phyloP scores from a whole-genome alignment of 2,329 filamentous ascomycete genomes.

The Tolypocladium inflatum region DNA sequence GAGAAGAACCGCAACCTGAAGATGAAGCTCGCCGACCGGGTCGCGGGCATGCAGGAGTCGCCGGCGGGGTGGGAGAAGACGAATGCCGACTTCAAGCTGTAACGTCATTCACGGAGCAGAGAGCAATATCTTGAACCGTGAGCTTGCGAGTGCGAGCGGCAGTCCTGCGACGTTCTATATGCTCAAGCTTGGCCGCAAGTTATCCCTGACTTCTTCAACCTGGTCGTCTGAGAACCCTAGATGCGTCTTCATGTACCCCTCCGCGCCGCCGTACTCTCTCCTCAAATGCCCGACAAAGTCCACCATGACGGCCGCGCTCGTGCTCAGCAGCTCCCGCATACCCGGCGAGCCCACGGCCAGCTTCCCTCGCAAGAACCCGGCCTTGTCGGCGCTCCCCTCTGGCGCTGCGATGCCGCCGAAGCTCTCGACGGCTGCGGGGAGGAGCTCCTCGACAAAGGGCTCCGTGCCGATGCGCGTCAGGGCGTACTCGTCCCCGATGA shows the following conservation, averaged over 20 bases:
- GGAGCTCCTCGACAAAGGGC: not conserved
- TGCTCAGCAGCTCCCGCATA: not conserved
- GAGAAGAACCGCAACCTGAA: constrained; percentile 67
- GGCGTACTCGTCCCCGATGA: constrained; percentile 1
- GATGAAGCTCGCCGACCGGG: constrained; percentile 56
- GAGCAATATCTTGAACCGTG: not conserved
- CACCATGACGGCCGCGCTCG: not conserved
- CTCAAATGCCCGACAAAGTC: not conserved
- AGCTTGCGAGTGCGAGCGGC: no score
- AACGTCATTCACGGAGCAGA: constrained; percentile 1
- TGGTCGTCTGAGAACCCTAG: not conserved
- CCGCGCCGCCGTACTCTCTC: not conserved
- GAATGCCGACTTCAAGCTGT: constrained; percentile 71
- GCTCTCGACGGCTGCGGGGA: not conserved
- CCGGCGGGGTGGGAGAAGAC: constrained; percentile 59
- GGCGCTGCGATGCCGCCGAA: not conserved
- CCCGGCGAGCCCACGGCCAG: not conserved
- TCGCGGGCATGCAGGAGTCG: constrained; percentile 50
- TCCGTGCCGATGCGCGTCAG: not conserved
- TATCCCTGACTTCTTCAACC: not conserved
- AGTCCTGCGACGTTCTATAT: no score
- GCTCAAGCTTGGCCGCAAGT: not conserved
- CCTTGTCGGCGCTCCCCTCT: no score
- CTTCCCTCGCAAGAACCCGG: no score
- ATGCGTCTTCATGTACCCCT: not conserved